Conservation (phyloP, 495 filamentous ascomycete species). For the Sporormia fimetaria region DNA sequence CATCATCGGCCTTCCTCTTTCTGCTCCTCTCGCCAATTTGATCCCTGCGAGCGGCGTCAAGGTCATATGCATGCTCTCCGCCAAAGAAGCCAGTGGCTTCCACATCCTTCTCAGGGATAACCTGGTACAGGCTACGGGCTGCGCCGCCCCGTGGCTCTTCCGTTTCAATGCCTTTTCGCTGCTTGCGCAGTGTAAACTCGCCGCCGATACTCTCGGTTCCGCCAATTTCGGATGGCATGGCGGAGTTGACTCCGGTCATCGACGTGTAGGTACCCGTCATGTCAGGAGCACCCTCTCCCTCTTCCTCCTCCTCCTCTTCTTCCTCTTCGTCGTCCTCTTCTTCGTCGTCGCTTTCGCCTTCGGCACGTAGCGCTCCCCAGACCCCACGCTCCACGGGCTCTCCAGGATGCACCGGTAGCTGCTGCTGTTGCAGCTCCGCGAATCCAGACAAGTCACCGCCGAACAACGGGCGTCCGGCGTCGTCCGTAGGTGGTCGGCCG, state of each 20-base stretch:
- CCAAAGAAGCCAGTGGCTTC: slow-evolving; percentile 89
- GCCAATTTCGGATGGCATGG: slow-evolving; percentile 65
- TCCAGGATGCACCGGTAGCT: slow-evolving; percentile 39
- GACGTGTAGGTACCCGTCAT: slow-evolving; percentile 42
- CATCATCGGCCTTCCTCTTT: slow-evolving; percentile 88
- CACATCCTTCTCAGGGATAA: slow-evolving; percentile 77
- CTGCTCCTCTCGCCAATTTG: slow-evolving; percentile 64
- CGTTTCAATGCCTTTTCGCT: slow-evolving; percentile 73
- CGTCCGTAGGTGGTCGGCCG: slow-evolving; percentile 89
- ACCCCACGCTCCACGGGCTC: slow-evolving; percentile 80
- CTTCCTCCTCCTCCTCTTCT: slow-evolving; percentile 36
- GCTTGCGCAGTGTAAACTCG: slow-evolving; percentile 86
- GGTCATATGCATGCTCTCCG: slow-evolving; percentile 82
- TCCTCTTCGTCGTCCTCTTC: slow-evolving; percentile 54
- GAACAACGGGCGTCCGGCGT: slow-evolving; percentile 78
- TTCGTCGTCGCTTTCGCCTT: slow-evolving; percentile 61
- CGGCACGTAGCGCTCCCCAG: slow-evolving; percentile 89
- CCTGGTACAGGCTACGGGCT: slow-evolving; percentile 70
- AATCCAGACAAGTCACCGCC: slow-evolving; percentile 92
- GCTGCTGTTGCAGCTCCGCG: slow-evolving; percentile 50
- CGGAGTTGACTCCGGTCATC: slow-evolving; percentile 53
- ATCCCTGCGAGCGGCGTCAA: slow-evolving; percentile 42
- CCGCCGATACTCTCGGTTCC: slow-evolving; percentile 63
- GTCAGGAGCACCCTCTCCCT: slow-evolving; percentile 36
- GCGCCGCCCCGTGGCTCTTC: slow-evolving; percentile 54